Conservation (phyloP, 345 rosid species). For the Eucalyptus globulus region DNA sequence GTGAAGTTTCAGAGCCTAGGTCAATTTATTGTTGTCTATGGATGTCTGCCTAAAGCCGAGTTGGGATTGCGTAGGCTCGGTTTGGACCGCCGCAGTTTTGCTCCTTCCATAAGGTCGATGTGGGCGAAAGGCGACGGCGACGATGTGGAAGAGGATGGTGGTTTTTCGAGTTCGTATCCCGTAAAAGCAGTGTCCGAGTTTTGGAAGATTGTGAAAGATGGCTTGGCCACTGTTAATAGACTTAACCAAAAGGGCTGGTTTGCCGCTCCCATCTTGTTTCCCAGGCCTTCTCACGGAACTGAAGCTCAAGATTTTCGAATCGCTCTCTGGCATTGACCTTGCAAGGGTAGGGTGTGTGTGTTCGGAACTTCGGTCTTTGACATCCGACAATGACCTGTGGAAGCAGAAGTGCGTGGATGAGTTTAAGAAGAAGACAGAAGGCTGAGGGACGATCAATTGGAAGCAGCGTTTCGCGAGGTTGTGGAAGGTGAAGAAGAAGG, state of each 20-base stretch:
- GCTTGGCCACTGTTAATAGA: slow-evolving; percentile 3
- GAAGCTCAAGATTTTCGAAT: not conserved
- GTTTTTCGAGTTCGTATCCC: not conserved
- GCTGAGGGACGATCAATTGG: not conserved
- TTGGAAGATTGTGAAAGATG: slow-evolving; percentile 69
- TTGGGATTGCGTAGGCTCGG: slow-evolving; percentile 11
- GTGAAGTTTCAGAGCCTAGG: slow-evolving; percentile 39
- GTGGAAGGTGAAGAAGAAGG: not conserved
- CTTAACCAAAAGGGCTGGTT: not conserved
- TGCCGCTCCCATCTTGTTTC: not conserved
- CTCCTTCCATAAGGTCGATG: slow-evolving; percentile 17
- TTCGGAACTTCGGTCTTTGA: not conserved
- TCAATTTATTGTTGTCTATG: slow-evolving; percentile 37
- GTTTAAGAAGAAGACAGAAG: not conserved
- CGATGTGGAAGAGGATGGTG: not conserved
- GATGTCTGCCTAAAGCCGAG: slow-evolving; percentile 15
- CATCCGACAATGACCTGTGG: not conserved
- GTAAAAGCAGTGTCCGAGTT: slow-evolving; percentile 35
- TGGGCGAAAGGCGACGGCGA: slow-evolving; percentile 2
- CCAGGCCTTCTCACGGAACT: not conserved
- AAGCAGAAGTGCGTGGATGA: not conserved
- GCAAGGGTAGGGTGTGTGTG: not conserved
- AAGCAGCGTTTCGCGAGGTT: not conserved
- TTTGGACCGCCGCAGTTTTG: slow-evolving; percentile 28
- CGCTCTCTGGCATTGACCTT: not conserved